Percentiles rank a stretch among this genome's conserved stretches.
These are phyloP conservation scores for Teratosphaeriaceae sp. DNA, from an alignment of 2,329 filamentous ascomycete genomes.

Conservation along the genomic window DNA sequence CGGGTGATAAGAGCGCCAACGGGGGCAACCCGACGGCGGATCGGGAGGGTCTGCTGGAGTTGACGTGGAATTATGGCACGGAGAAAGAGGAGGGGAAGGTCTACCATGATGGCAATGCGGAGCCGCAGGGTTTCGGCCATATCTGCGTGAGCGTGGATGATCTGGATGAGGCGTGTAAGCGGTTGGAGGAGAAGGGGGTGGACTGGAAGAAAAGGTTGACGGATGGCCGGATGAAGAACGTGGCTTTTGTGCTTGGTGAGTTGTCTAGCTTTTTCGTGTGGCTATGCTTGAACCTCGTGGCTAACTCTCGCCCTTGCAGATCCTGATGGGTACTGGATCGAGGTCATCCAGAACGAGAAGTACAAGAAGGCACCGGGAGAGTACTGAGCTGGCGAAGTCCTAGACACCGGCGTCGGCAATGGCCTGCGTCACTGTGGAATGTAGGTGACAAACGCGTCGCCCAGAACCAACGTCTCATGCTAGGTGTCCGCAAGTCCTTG, in stretches of 20 bases:
- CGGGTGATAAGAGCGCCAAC: slow-evolving; percentile 47
- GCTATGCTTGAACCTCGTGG: not conserved
- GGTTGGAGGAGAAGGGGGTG: slow-evolving; percentile 75
- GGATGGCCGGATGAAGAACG: slow-evolving; percentile 96
- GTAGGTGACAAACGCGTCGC: too few relatives aligned
- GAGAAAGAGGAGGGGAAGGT: slow-evolving; percentile 78
- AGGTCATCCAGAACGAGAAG: slow-evolving; percentile 67
- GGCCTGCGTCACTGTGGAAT: too few relatives aligned
- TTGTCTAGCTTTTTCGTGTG: not conserved
- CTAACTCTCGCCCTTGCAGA: slow-evolving; percentile 18
- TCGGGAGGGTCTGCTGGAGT: slow-evolving; percentile 78
- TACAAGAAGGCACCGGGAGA: slow-evolving; percentile 36
- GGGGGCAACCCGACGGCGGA: slow-evolving; percentile 54
- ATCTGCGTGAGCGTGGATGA: slow-evolving; percentile 86
- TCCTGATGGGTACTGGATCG: slow-evolving; percentile 80
- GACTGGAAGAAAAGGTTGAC: slow-evolving; percentile 95
- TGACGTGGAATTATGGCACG: slow-evolving; percentile 78
- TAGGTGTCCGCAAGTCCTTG: too few relatives aligned
- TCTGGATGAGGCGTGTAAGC: slow-evolving; percentile 76
- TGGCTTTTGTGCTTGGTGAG: slow-evolving; percentile 74
- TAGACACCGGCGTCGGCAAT: too few relatives aligned
- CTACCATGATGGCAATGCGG: slow-evolving; percentile 87
- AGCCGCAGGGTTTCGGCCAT: slow-evolving; percentile 92
- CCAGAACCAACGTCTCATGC: too few relatives aligned
- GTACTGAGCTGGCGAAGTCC: slow-evolving; percentile 8